Percentiles rank a stretch among this genome's conserved stretches.
Conservation (phyloP, 2,329 filamentous ascomycete species). For the Plenodomus biglobosus region DNA sequence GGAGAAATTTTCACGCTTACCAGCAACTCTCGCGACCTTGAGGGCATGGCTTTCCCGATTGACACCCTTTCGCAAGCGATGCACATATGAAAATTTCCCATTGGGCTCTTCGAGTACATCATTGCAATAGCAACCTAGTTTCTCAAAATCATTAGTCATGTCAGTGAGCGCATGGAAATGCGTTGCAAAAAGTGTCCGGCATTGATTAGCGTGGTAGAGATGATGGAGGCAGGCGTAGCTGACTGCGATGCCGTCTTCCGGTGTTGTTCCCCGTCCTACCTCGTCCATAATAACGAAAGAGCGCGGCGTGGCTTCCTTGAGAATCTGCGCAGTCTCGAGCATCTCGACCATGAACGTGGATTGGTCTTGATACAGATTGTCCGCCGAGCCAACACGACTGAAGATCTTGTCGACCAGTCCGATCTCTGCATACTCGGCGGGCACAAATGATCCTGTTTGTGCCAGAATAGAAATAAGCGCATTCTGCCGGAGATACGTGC, state of each 20-base stretch:
- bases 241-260: slow-evolving; percentile 86
- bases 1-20: slow-evolving; percentile 22
- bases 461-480: slow-evolving; percentile 92
- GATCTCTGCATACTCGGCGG: slow-evolving; percentile 80
- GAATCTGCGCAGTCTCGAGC: slow-evolving; percentile 90
- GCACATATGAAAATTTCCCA: slow-evolving; percentile 75
- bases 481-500: slow-evolving; percentile 93
- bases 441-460: slow-evolving; percentile 90
- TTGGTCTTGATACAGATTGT: slow-evolving; percentile 91
- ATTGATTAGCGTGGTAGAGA: slow-evolving; percentile 73
- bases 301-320: slow-evolving; percentile 77
- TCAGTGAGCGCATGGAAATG: slow-evolving; percentile 89
- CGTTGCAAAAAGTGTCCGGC: slow-evolving; percentile 86
- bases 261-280: slow-evolving; percentile 90
- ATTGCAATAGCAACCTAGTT: slow-evolving; percentile 79
- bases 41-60: slow-evolving; percentile 88
- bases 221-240: slow-evolving; percentile 87
- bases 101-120: slow-evolving; percentile 74
- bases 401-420: slow-evolving; percentile 96
- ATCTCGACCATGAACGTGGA: slow-evolving; percentile 99
- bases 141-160: slow-evolving; percentile 62
- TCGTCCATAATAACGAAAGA: slow-evolving; percentile 98
- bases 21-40: slow-evolving; percentile 89
- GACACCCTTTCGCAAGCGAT: slow-evolving; percentile 76
- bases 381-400: slow-evolving; percentile 82